Percentiles rank a stretch among this genome's conserved stretches.
These are phyloP conservation scores for Rosa lucieae DNA, from an alignment of 306 rosid species.

Conservation along the genomic window DNA sequence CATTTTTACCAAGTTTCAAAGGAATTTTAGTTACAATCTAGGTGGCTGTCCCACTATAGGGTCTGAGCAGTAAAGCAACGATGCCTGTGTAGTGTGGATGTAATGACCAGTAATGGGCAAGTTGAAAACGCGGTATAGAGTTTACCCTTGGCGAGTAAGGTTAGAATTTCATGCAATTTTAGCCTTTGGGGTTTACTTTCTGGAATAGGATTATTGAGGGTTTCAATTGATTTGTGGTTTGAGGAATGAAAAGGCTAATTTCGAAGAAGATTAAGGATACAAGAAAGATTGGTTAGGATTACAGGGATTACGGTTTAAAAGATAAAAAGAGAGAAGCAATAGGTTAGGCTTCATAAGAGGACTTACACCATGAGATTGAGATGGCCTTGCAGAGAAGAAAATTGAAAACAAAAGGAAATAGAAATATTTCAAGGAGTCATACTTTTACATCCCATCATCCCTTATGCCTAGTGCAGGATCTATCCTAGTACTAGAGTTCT, in stretches of 20 bases:
- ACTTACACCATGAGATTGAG: background rate
- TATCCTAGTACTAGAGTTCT: background rate
- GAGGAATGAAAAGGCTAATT: background rate
- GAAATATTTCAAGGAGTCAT: background rate
- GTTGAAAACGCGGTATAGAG: background rate
- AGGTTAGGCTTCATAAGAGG: background rate
- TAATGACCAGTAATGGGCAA: background rate
- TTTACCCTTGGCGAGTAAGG: background rate
- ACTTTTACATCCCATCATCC: background rate
- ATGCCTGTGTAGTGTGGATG: background rate
- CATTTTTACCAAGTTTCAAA: background rate
- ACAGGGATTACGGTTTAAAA: background rate
- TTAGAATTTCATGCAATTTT: background rate
- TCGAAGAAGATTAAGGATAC: background rate
- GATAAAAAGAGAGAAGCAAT: background rate
- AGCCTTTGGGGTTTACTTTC: background rate
- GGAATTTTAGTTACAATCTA: background rate
- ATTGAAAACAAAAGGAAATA: background rate
- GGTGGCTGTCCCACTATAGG: background rate
- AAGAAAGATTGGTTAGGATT: background rate
- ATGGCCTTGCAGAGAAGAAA: background rate
- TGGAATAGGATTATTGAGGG: background rate
- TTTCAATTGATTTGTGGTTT: background rate
- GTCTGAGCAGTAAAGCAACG: background rate
- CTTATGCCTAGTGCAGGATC: background rate